A percentile compares a stretch with the other conserved stretches of the same genome.
phyloP scores from a whole-genome alignment of 345 rosid species.

The Psidium friedrichsthalianum region DNA sequence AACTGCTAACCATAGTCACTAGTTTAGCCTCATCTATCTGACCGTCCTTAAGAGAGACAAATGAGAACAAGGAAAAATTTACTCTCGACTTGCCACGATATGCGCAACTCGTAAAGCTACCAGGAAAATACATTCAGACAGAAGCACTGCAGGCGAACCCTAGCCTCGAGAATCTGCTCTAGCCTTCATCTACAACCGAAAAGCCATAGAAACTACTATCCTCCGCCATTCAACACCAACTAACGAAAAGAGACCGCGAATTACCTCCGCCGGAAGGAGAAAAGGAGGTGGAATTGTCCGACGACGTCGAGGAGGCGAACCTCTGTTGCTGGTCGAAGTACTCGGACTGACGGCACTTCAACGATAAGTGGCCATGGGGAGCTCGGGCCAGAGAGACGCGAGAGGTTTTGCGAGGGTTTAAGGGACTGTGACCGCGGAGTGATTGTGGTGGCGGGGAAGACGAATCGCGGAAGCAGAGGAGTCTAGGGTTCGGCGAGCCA shows the following conservation, averaged over 20 bases:
- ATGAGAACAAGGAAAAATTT: background rate
- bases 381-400: conserved; percentile 8
- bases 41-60: background rate
- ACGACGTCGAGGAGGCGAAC: conserved; percentile 1
- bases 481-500: conserved; percentile 23
- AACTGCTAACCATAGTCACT: background rate
- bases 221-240: background rate
- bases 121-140: background rate
- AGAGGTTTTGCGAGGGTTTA: conserved; percentile 4
- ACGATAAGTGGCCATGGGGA: conserved; percentile 8
- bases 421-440: background rate
- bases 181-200: background rate
- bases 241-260: background rate
- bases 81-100: background rate
- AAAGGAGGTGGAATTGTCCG: background rate
- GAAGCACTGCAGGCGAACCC: background rate
- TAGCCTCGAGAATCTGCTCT: background rate
- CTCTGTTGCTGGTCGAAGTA: conserved; percentile 32
- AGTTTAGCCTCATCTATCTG: background rate
- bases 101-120: background rate
- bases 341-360: conserved; percentile 55
- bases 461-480: background rate
- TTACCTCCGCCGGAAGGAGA: conserved; percentile 5
- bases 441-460: background rate
- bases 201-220: background rate